Evolutionary conservation across 176 grass and related monocot genomes (phyloP).

Genomic region (Carex littledalei): DNA sequence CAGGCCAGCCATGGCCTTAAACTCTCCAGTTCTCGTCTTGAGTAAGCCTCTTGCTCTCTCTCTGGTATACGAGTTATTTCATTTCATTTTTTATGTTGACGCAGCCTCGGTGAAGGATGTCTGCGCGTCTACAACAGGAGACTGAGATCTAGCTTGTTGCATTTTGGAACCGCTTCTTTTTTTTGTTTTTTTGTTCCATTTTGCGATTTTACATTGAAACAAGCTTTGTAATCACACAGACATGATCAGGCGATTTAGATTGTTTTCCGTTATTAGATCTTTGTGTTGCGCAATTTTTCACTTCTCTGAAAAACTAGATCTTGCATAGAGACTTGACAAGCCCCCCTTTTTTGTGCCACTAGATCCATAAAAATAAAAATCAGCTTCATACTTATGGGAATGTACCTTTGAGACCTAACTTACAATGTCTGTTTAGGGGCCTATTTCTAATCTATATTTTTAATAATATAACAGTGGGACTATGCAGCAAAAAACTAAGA

Average conservation of each 20-base stretch:
- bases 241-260: neutral
- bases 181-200: neutral
- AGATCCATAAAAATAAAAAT: neutral
- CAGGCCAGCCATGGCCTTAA: constrained; percentile 44
- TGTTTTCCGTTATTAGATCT: neutral
- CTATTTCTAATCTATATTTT: constrained; percentile 1
- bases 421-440: neutral
- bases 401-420: neutral
- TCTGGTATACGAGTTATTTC: neutral
- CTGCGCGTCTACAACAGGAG: neutral
- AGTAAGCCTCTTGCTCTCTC: constrained; percentile 42
- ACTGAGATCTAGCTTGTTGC: neutral
- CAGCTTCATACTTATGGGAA: neutral
- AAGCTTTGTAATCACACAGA: neutral
- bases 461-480: neutral
- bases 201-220: neutral
- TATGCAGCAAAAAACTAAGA: neutral
- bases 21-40: constrained; percentile 79
- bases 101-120: neutral
- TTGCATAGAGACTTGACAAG: neutral
- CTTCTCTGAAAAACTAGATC: neutral
- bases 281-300: neutral
- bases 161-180: neutral
- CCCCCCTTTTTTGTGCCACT: neutral
- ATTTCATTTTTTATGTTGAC: neutral